These are phyloP conservation scores for Polyporus arcularius DNA, from an alignment of 768 basidiomycete genomes.

Conservation along the genomic window DNA sequence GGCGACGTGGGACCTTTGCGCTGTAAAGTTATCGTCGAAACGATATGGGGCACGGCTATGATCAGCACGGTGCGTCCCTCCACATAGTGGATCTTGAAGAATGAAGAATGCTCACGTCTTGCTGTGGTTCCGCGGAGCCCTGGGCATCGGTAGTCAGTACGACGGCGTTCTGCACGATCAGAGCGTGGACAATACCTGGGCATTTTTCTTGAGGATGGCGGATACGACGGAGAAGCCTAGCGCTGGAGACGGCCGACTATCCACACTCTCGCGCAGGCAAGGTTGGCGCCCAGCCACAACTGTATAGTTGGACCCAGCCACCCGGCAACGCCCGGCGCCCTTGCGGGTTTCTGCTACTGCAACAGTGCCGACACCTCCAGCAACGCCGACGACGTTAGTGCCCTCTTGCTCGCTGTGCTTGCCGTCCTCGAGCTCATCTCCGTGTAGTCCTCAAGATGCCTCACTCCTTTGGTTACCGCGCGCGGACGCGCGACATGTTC, in stretches of 20 bases:
- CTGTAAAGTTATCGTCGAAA: conserved; percentile 52
- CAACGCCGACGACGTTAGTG: conserved; percentile 52
- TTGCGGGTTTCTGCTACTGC: conserved; percentile 21
- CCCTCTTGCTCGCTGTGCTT: conserved; percentile 18
- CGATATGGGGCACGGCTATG: conserved; percentile 63
- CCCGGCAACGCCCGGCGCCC: conserved; percentile 56
- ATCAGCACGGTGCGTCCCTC: conserved; percentile 69
- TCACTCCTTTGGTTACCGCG: conserved; percentile 99
- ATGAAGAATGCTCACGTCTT: conserved; percentile 79
- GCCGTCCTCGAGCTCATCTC: conserved; percentile 14
- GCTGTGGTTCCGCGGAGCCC: conserved; percentile 90
- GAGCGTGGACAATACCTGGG: conserved; percentile 64
- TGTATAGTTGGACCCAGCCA: conserved; percentile 70
- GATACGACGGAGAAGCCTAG: conserved; percentile 28
- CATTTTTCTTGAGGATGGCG: conserved; percentile 71
- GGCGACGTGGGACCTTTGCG: conserved; percentile 98
- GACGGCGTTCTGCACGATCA: conserved; percentile 6
- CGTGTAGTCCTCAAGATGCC: conserved; percentile 81
- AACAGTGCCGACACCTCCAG: conserved; percentile 44
- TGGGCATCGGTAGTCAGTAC: conserved; percentile 43
- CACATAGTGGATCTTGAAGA: conserved; percentile 67
- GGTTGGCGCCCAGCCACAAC: conserved; percentile 48
- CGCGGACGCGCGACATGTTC: conserved; percentile 99
- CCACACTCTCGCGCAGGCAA: conserved; percentile 37
- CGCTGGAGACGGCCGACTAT: conserved; percentile 22